Evolutionary conservation across 2,329 filamentous ascomycete species (phyloP).

Genomic region (Aspergillus brasiliensis): DNA sequence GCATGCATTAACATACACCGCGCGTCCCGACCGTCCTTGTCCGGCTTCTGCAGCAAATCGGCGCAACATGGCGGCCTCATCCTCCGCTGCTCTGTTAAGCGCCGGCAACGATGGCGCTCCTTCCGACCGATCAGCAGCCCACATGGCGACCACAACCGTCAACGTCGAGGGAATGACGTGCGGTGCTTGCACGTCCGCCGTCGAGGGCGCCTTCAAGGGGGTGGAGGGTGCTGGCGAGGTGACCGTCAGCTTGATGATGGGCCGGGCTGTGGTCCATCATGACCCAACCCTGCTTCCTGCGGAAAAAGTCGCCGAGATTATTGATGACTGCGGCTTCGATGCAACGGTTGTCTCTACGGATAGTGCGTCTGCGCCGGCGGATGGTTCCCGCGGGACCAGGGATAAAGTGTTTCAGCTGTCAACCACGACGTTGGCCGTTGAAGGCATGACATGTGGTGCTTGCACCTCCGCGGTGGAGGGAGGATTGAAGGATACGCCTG

Average conservation of each 20-base stretch:
- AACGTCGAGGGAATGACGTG: constrained; percentile 86
- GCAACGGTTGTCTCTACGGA: constrained; percentile 85
- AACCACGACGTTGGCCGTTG: constrained; percentile 75
- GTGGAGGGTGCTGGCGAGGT: constrained; percentile 81
- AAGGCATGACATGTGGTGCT: constrained; percentile 89
- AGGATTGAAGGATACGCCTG: constrained; percentile 73
- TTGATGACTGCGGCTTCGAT: constrained; percentile 91
- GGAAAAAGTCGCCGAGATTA: constrained; percentile 77
- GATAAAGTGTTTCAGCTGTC: constrained; percentile 43
- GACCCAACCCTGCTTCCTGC: constrained; percentile 73
- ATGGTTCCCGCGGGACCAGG: constrained; percentile 36
- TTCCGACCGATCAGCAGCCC: constrained; percentile 46
- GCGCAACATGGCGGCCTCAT: constrained; percentile 21
- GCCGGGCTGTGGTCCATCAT: constrained; percentile 91
- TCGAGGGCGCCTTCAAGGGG: constrained; percentile 85
- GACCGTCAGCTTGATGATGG: constrained; percentile 91
- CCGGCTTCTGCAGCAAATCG: constrained; percentile 19
- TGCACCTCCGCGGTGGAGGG: constrained; percentile 85
- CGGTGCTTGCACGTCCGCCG: constrained; percentile 91
- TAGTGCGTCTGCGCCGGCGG: constrained; percentile 58
- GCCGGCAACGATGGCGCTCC: constrained; percentile 20
- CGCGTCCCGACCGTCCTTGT: constrained; percentile 10
- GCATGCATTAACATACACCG: constrained; percentile 21
- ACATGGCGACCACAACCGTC: constrained; percentile 87
- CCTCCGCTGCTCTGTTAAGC: constrained; percentile 20